A percentile compares a stretch with the other conserved stretches of the same genome.
These are phyloP conservation scores for Colletotrichum graminicola DNA, from an alignment of 2,329 filamentous ascomycete species.

Conservation along the genomic window DNA sequence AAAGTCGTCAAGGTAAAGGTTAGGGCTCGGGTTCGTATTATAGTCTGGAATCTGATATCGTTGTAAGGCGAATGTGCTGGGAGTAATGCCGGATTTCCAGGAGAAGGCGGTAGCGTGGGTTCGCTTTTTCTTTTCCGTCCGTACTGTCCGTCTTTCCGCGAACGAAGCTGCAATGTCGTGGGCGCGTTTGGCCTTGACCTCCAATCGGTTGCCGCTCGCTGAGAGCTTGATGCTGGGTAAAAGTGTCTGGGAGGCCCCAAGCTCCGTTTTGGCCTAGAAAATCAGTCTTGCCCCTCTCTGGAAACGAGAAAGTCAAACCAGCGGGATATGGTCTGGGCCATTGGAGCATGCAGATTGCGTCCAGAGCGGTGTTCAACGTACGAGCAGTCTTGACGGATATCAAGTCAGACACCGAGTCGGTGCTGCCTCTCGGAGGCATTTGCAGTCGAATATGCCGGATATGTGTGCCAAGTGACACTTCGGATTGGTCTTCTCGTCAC, in stretches of 20 bases:
- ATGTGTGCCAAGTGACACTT: not conserved
- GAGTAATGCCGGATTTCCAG: too few species aligned
- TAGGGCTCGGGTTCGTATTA: too few species aligned
- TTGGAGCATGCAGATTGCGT: too few species aligned
- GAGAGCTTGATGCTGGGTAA: not conserved
- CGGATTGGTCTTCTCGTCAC: not conserved
- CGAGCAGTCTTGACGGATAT: not conserved
- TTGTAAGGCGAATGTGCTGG: too few species aligned
- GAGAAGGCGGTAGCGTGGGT: too few species aligned
- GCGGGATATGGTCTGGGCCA: not conserved
- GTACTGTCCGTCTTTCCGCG: not conserved
- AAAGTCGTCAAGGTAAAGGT: too few species aligned
- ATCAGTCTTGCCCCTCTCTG: too few species aligned
- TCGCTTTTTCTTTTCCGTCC: not conserved
- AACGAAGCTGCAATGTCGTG: not conserved
- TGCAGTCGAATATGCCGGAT: accelerated
- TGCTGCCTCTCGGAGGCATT: too few species aligned
- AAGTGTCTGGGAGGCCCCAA: not conserved
- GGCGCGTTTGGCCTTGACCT: too few species aligned
- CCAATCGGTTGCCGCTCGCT: not conserved
- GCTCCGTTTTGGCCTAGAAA: not conserved
- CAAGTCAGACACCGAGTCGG: not conserved
- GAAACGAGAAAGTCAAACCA: not conserved
- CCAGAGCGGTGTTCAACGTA: not conserved
- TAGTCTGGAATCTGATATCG: too few species aligned